phyloP scores from a whole-genome alignment of 2,329 filamentous ascomycete species.

The Fusarium falciforme region DNA sequence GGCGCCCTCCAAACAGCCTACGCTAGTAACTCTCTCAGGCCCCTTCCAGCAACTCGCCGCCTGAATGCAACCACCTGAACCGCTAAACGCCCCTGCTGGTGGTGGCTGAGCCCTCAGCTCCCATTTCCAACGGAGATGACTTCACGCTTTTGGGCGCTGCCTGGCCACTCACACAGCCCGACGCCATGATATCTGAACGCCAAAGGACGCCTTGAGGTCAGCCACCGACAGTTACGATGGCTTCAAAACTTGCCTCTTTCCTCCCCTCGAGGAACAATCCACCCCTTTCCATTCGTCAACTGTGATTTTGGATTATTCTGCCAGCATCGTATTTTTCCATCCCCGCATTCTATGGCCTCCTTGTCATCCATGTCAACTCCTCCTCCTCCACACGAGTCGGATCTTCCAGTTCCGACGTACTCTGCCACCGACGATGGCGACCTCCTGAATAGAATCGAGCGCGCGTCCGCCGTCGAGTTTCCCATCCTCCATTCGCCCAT shows the following conservation, averaged over 20 bases:
- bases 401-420: slow-evolving; percentile 32
- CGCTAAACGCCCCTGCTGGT: slow-evolving; percentile 3
- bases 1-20: slow-evolving; percentile 14
- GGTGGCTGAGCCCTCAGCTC: slow-evolving; percentile 24
- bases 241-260: slow-evolving; percentile 16
- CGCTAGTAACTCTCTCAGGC: not conserved
- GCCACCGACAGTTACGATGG: not conserved
- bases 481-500: slow-evolving; percentile 33
- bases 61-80: not conserved
- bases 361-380: not conserved
- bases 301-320: not conserved
- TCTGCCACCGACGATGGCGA: slow-evolving; percentile 28
- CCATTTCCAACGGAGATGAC: slow-evolving; percentile 5
- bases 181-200: not conserved
- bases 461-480: slow-evolving; percentile 23
- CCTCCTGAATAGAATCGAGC: slow-evolving; percentile 37
- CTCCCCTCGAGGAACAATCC: not conserved
- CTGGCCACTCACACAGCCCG: slow-evolving; percentile 9
- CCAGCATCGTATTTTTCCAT: not conserved
- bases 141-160: not conserved
- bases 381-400: not conserved
- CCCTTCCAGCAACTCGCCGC: not conserved
- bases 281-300: not conserved
- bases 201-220: not conserved
- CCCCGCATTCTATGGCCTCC: not conserved